Percentiles rank a stretch among this genome's conserved stretches.
These are phyloP conservation scores for Mucor sp. DNA, from an alignment of 371 early-diverging fungal genomes.

Conservation along the genomic window DNA sequence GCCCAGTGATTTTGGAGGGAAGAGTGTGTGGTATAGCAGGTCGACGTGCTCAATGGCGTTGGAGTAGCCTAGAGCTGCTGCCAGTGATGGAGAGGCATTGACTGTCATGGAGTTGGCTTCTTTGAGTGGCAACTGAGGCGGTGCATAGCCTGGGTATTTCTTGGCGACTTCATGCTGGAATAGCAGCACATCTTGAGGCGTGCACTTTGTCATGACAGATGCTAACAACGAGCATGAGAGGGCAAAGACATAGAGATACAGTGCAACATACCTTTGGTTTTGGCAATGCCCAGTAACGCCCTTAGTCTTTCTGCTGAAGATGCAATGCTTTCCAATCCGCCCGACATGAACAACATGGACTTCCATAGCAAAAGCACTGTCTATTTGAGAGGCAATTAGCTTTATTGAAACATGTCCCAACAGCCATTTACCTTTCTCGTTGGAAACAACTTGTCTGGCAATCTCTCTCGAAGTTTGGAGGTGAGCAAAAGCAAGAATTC, in stretches of 20 bases:
- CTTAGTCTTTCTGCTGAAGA: neutral
- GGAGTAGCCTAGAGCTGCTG: neutral
- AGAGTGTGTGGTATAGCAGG: slow-evolving; percentile 8
- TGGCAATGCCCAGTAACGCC: slow-evolving; percentile 15
- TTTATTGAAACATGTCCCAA: neutral
- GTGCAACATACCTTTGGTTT: neutral
- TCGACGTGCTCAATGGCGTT: neutral
- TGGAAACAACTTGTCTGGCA: slow-evolving; percentile 59
- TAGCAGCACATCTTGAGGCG: slow-evolving; percentile 61
- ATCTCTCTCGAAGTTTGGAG: slow-evolving; percentile 17
- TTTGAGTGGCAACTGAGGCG: slow-evolving; percentile 26
- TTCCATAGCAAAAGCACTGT: slow-evolving; percentile 57
- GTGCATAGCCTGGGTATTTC: slow-evolving; percentile 64
- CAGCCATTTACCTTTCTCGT: slow-evolving; percentile 65
- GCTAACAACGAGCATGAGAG: neutral
- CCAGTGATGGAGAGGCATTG: slow-evolving; percentile 15
- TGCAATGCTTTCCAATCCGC: slow-evolving; percentile 53
- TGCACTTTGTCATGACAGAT: slow-evolving; percentile 50
- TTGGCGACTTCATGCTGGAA: slow-evolving; percentile 58
- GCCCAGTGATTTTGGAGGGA: slow-evolving; percentile 1
- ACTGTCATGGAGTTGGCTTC: slow-evolving; percentile 5
- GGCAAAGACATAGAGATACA: neutral
- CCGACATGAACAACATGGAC: slow-evolving; percentile 62
- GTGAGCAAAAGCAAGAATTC: slow-evolving; percentile 61
- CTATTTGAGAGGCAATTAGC: slow-evolving; percentile 52